These are phyloP conservation scores for Neofusicoccum parvum DNA, from an alignment of 2,329 filamentous ascomycete species.

Conservation along the genomic window DNA sequence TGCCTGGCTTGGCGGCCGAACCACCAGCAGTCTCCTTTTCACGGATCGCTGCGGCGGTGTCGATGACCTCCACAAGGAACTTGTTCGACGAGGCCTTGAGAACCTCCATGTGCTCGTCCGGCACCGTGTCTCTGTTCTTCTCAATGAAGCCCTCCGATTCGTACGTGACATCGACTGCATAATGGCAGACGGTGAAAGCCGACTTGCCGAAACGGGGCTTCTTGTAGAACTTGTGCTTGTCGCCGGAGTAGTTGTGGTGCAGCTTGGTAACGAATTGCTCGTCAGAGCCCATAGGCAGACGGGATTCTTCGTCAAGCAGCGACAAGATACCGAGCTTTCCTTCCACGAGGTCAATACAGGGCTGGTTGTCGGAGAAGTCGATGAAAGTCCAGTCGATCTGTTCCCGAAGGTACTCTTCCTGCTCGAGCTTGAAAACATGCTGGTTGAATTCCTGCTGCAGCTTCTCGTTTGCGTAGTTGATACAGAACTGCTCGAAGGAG, in stretches of 20 bases:
- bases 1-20: conserved; percentile 69
- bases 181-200: conserved; percentile 96
- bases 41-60: conserved; percentile 80
- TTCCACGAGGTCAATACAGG: conserved; percentile 97
- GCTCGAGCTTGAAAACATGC: conserved; percentile 98
- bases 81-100: conserved; percentile 79
- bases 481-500: conserved; percentile 99
- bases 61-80: conserved; percentile 82
- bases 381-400: conserved; percentile 99
- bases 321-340: conserved; percentile 93
- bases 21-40: conserved; percentile 76
- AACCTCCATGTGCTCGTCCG: conserved; percentile 96
- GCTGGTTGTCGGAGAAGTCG: conserved; percentile 98
- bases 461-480: conserved; percentile 99
- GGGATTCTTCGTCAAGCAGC: conserved; percentile 92
- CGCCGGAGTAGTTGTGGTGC: conserved; percentile 85
- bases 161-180: conserved; percentile 96
- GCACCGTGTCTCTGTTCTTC: conserved; percentile 98
- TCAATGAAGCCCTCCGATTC: conserved; percentile 99
- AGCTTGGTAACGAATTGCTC: conserved; percentile 96
- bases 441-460: conserved; percentile 99
- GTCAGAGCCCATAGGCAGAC: conserved; percentile 94
- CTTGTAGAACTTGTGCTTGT: conserved; percentile 97
- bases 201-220: conserved; percentile 98
- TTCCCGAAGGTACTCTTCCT: conserved; percentile 95